A percentile compares a stretch with the other conserved stretches of the same genome.
Evolutionary conservation across 163 green algal species (phyloP).

Genomic region (Prototheca wickerhamii): DNA sequence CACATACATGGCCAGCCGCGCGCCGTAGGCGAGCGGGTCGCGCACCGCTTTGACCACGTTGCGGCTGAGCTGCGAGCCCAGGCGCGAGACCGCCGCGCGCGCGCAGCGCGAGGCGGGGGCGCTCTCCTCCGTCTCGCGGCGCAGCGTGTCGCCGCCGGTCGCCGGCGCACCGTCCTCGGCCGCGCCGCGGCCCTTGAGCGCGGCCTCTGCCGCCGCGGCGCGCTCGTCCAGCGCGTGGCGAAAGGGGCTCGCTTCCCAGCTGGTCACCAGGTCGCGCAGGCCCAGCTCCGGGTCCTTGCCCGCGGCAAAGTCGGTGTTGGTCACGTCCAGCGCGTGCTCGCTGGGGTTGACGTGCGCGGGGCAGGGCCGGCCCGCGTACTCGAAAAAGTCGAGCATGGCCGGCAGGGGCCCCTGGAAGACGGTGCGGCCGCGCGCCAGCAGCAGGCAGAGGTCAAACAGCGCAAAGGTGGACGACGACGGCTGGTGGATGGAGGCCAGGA

Average conservation of each 20-base stretch:
- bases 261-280: neutral
- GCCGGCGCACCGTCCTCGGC: neutral
- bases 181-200: neutral
- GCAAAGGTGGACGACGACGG: slow-evolving; percentile 75
- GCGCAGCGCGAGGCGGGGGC: slow-evolving; percentile 4
- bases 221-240: neutral
- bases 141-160: neutral
- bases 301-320: slow-evolving; percentile 3
- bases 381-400: no score
- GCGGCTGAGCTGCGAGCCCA: neutral
- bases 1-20: slow-evolving; percentile 2
- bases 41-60: neutral
- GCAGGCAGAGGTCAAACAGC: slow-evolving; percentile 83
- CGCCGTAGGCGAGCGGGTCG: slow-evolving; percentile 2
- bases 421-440: slow-evolving; percentile 63
- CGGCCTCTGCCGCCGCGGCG: neutral
- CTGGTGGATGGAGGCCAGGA: slow-evolving; percentile 73
- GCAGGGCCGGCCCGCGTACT: no score
- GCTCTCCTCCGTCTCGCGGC: no score
- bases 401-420: no score
- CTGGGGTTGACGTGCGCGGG: no score
- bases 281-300: neutral
- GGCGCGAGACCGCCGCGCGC: neutral
- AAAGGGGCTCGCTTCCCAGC: neutral
- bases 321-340: neutral